phyloP scores from a whole-genome alignment of 306 rosid species.

The Glycine tomentella region DNA sequence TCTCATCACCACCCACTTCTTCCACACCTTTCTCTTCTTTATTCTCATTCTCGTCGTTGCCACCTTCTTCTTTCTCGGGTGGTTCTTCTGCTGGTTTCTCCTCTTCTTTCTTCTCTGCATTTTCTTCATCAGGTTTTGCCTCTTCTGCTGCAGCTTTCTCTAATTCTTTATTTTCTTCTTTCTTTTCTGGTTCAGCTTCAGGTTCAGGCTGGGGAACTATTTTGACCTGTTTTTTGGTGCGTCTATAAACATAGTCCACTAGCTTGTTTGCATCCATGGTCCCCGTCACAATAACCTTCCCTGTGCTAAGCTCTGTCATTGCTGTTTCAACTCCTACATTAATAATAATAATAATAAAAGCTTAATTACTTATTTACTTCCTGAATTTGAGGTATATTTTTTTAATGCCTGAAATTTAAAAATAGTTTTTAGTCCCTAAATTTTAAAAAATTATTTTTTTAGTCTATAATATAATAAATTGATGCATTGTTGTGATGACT shows the following conservation, averaged over 20 bases:
- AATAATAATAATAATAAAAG: too few species aligned
- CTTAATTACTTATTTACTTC: too few species aligned
- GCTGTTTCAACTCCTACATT: conserved; percentile 76
- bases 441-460: too few species aligned
- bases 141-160: conserved; percentile 56
- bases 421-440: too few species aligned
- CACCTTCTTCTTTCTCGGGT: conserved; percentile 42
- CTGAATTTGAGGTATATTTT: too few species aligned
- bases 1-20: conserved; percentile 38
- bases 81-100: too few species aligned
- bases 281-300: conserved; percentile 80
- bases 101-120: conserved; percentile 31
- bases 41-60: conserved; percentile 22
- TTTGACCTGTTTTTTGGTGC: conserved; percentile 82
- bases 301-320: conserved; percentile 63
- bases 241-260: conserved; percentile 77
- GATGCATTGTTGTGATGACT: too few species aligned
- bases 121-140: conserved; percentile 48
- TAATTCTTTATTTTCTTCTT: conserved; percentile 52
- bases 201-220: conserved; percentile 70
- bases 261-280: conserved; percentile 84
- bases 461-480: too few species aligned
- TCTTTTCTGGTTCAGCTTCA: conserved; percentile 45
- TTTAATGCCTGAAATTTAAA: too few species aligned
- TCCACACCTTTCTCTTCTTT: conserved; percentile 41